Conservation (phyloP, 495 filamentous ascomycete genomes). For the Filosporella fistucella region DNA sequence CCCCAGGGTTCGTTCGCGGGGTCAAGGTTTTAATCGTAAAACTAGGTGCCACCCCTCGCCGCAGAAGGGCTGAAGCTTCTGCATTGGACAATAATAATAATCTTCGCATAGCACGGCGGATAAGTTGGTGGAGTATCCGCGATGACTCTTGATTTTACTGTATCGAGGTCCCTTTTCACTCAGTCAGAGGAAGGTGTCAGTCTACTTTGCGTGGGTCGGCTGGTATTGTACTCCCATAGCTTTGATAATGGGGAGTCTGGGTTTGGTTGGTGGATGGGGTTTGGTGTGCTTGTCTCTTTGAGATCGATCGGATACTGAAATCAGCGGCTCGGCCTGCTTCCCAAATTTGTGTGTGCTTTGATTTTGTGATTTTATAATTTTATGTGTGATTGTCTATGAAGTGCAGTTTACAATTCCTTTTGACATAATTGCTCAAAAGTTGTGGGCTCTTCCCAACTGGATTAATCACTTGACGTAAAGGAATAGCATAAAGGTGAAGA, state of each 20-base stretch:
- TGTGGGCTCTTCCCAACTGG: too few species aligned
- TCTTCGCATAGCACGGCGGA: neutral
- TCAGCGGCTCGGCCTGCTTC: constrained; percentile 1
- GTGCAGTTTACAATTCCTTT: too few species aligned
- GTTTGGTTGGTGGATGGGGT: neutral
- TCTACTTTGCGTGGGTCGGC: neutral
- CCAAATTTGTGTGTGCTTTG: neutral
- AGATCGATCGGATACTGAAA: neutral
- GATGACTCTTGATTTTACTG: neutral
- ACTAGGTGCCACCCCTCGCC: too few species aligned
- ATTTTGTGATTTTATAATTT: too few species aligned
- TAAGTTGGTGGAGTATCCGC: neutral
- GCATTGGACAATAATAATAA: neutral
- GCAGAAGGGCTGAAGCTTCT: neutral
- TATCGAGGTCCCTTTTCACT: neutral
- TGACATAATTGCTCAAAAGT: too few species aligned
- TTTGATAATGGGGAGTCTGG: constrained; percentile 4
- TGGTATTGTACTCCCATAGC: neutral
- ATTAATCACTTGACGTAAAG: too few species aligned
- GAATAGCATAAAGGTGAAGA: too few species aligned
- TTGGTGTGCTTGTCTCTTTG: neutral
- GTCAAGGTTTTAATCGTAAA: too few species aligned
- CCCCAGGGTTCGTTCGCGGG: too few species aligned
- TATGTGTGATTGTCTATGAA: too few species aligned
- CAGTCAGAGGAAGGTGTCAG: neutral